Percentiles rank a stretch among this genome's conserved stretches.
These are phyloP conservation scores for Acanthamoeba castellanii DNA, from an alignment of 208 protist species.

Conservation along the genomic window DNA sequence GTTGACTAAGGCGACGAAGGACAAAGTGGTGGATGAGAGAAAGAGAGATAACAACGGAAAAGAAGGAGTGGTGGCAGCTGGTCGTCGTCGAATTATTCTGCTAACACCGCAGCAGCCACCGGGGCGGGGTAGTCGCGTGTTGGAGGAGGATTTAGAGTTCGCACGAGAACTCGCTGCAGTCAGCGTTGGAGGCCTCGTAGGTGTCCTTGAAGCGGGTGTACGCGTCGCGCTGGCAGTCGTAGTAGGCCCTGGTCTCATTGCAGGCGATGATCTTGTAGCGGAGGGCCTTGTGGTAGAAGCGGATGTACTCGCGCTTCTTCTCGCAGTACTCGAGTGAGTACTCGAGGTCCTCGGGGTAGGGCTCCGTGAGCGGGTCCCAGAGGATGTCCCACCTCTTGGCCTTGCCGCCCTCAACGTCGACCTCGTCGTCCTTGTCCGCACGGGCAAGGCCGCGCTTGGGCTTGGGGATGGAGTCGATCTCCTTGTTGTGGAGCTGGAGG, in stretches of 20 bases:
- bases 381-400: background rate
- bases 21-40: too few species aligned
- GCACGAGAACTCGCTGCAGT: background rate
- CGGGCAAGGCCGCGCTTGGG: conserved; percentile 31
- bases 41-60: too few species aligned
- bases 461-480: conserved; percentile 32
- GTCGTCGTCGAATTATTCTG: too few species aligned
- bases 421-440: background rate
- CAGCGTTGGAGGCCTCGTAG: background rate
- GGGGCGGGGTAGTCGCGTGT: background rate
- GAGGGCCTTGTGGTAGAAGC: conserved; percentile 46
- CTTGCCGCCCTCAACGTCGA: background rate
- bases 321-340: conserved; percentile 42
- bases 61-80: too few species aligned
- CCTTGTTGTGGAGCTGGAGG: background rate
- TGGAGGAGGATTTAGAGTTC: background rate
- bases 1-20: too few species aligned
- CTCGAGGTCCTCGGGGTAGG: background rate
- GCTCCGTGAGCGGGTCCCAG: background rate
- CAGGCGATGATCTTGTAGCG: conserved; percentile 49
- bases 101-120: background rate
- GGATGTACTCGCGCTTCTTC: conserved; percentile 50
- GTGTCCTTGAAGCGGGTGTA: background rate
- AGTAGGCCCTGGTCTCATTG: conserved; percentile 61
- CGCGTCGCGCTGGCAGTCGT: conserved; percentile 29